Evolutionary conservation across 768 basidiomycete species (phyloP), one percentile per base, ranked within the genome.

Genomic region (Royoungia palumana): DNA sequence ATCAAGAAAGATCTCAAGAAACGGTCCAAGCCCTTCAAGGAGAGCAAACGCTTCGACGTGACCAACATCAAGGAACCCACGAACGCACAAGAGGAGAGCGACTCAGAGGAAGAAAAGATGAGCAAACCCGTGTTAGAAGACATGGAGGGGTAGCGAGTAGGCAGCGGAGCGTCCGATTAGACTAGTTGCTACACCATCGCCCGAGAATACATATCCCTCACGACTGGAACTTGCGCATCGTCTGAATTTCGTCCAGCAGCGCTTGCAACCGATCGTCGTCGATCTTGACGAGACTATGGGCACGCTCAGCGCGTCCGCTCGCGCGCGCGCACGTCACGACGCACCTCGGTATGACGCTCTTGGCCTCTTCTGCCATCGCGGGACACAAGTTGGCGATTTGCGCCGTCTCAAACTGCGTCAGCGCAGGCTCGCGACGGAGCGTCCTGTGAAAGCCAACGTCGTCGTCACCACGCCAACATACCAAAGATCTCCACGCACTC

Each of bases 311-410:
- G n/a, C 6, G 17, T 16, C 25, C 24, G 11, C 32, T 5, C 32
- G 14, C 32, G 6, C 6, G 32, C 16, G 32, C 6, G 32, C 16
- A n/a, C 1, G 14, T 5, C 28, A 7, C 17, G 20, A 30, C 35
- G 17, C 72, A 87, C 92, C 91, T 94, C 7, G 93, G 93, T 28
- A 95, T 74, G 45, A 93, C 78, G 59, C 92, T 92, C 73, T 93
- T 94, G 22, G 92, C 87, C 67, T 95, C 94, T 57, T 95, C 93
- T 5, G 89, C 79, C 50, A 84, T 83, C 35, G 83, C 88, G 13
- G 93, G 93, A 61, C 89, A 92, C 46, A 95, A 68, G 60, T 95
- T 95, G 14, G 90, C 90, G 45, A 95, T 88, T 63, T 95, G 93
- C 3, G 92, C 91, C 5, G 88, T 88, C 72, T 95, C 93, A 57